Evolutionary conservation across 257 asterid genomes (phyloP).

Genomic region (Ophiorrhiza pumila): DNA sequence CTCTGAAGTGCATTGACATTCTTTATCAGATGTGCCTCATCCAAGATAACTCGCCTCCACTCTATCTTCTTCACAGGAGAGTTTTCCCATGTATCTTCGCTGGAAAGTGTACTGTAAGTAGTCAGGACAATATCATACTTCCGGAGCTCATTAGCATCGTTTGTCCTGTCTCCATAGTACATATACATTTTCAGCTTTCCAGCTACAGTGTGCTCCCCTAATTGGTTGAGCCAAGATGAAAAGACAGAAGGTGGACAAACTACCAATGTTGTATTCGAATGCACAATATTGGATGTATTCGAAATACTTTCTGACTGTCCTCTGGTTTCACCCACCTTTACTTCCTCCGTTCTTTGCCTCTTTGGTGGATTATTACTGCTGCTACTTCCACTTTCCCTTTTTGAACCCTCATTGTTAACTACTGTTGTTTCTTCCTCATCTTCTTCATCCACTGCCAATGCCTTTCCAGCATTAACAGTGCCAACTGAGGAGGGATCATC

Average conservation of each 20-base stretch:
- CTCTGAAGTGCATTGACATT: constrained; percentile 64
- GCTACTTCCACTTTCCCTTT: constrained; percentile 40
- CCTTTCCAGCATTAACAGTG: constrained; percentile 26
- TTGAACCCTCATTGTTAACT: constrained; percentile 18
- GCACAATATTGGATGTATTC: not conserved
- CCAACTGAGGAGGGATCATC: constrained; percentile 18
- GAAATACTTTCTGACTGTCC: constrained; percentile 19
- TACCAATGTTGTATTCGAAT: constrained; percentile 49
- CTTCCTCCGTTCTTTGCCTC: constrained; percentile 27
- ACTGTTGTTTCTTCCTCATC: constrained; percentile 15
- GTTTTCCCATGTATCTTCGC: constrained; percentile 41
- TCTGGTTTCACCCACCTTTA: constrained; percentile 10
- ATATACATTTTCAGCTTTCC: constrained; percentile 59
- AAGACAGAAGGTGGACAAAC: constrained; percentile 81
- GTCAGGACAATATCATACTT: constrained; percentile 69
- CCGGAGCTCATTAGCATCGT: constrained; percentile 50
- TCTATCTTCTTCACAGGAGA: constrained; percentile 71
- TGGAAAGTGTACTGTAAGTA: constrained; percentile 59
- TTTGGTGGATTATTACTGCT: constrained; percentile 17
- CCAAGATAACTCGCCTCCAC: constrained; percentile 82
- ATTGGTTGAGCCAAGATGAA: constrained; percentile 68
- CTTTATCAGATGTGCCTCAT: constrained; percentile 82
- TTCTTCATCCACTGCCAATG: constrained; percentile 28
- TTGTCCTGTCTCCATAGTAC: constrained; percentile 72
- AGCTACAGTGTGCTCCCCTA: constrained; percentile 63